Percentiles rank a stretch among this genome's conserved stretches.
phyloP scores from a whole-genome alignment of 31 red algal genomes.

The Bonnemaisonia californica region DNA sequence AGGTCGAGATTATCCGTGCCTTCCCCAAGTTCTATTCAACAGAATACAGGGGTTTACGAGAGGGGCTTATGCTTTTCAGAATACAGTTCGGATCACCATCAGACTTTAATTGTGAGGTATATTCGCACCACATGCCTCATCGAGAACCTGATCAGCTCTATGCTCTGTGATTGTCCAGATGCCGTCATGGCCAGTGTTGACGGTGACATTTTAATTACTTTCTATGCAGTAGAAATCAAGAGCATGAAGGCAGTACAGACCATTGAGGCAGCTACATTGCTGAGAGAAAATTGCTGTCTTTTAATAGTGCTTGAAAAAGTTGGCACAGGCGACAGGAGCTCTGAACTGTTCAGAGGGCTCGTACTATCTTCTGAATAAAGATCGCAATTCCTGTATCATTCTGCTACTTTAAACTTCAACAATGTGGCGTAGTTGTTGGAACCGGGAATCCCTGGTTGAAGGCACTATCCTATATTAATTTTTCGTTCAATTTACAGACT shows the following conservation, averaged over 20 bases:
- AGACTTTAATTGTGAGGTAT: background rate
- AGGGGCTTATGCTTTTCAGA: background rate
- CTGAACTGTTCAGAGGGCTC: background rate
- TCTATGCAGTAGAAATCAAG: constrained; percentile 16
- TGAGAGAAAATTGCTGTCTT: background rate
- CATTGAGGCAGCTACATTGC: background rate
- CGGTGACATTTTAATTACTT: background rate
- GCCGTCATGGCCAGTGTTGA: constrained; percentile 1
- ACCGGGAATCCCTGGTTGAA: no score
- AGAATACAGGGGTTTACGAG: background rate
- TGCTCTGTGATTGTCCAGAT: constrained; percentile 29
- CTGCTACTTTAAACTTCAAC: background rate
- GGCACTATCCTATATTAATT: no score
- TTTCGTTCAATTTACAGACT: background rate
- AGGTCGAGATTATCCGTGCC: constrained; percentile 5
- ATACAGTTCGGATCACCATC: background rate
- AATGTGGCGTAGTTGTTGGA: constrained; percentile 17
- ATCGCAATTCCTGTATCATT: constrained; percentile 19
- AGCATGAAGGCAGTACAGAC: constrained; percentile 6
- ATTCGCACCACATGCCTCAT: constrained; percentile 7
- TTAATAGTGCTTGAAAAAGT: background rate
- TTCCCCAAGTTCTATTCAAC: constrained; percentile 11
- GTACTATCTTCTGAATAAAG: constrained; percentile 8
- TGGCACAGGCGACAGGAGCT: background rate
- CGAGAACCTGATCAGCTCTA: background rate